phyloP scores from a whole-genome alignment of 2,329 filamentous ascomycete species.

The Escovopsis weberi region DNA sequence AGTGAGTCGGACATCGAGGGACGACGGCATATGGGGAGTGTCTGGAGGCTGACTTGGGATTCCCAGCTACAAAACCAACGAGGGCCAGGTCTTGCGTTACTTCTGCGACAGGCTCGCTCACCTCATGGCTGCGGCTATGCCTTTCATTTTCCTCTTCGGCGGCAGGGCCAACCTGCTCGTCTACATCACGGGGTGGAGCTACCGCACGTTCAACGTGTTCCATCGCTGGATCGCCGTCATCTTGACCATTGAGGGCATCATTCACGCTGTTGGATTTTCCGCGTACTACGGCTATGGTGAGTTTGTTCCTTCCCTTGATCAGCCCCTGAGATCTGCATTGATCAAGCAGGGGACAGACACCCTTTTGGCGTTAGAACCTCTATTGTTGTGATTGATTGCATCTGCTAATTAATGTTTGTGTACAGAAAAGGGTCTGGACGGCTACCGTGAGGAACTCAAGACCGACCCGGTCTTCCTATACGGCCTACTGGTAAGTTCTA shows the following conservation, averaged over 20 bases:
- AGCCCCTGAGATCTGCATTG: no score
- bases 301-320: background rate
- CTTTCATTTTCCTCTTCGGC: slow-evolving; percentile 46
- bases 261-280: slow-evolving; percentile 25
- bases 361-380: no score
- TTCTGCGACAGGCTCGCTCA: slow-evolving; percentile 43
- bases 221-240: slow-evolving; percentile 47
- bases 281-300: slow-evolving; percentile 8
- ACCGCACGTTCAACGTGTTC: slow-evolving; percentile 45
- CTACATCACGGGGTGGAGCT: slow-evolving; percentile 50
- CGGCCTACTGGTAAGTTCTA: slow-evolving; percentile 6
- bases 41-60: no score
- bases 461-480: slow-evolving; percentile 3
- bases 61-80: slow-evolving; percentile 14
- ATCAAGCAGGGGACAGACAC: no score
- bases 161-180: slow-evolving; percentile 47
- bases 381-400: no score
- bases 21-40: no score
- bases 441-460: slow-evolving; percentile 2
- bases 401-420: no score
- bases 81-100: slow-evolving; percentile 28
- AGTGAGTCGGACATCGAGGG: slow-evolving; percentile 11
- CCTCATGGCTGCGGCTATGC: slow-evolving; percentile 42
- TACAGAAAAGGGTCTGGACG: slow-evolving; percentile 6
- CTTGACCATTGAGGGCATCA: slow-evolving; percentile 39